phyloP scores from a whole-genome alignment of 495 filamentous ascomycete genomes.

The Penicillium salamii region DNA sequence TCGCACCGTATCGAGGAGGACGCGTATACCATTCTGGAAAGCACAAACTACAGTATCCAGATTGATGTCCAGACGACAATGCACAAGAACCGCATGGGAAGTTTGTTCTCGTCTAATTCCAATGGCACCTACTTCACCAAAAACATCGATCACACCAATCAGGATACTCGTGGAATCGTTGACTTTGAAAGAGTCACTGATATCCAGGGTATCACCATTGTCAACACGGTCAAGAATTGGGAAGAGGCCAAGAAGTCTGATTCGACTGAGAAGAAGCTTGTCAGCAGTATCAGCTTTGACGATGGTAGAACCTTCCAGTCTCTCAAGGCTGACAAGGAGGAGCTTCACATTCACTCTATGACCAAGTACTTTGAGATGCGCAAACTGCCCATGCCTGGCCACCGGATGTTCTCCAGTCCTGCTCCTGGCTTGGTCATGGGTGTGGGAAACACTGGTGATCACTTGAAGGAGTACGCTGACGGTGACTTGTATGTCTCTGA shows the following conservation, averaged over 20 bases:
- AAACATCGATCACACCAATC: slow-evolving; percentile 89
- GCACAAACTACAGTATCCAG: slow-evolving; percentile 95
- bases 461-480: slow-evolving; percentile 61
- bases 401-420: slow-evolving; percentile 84
- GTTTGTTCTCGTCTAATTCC: slow-evolving; percentile 89
- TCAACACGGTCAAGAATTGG: slow-evolving; percentile 87
- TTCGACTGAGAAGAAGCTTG: slow-evolving; percentile 58
- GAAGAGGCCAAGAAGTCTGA: slow-evolving; percentile 61
- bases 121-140: slow-evolving; percentile 93
- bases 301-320: slow-evolving; percentile 77
- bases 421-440: slow-evolving; percentile 93
- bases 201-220: slow-evolving; percentile 87
- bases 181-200: slow-evolving; percentile 91
- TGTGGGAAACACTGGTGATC: slow-evolving; percentile 79
- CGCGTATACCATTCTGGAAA: slow-evolving; percentile 90
- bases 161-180: slow-evolving; percentile 64
- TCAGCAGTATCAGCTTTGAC: slow-evolving; percentile 85
- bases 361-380: slow-evolving; percentile 51
- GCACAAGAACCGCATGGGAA: slow-evolving; percentile 68
- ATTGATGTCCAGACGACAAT: slow-evolving; percentile 80
- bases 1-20: slow-evolving; percentile 76
- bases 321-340: slow-evolving; percentile 56
- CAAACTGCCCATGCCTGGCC: slow-evolving; percentile 62
- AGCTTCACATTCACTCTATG: slow-evolving; percentile 86
- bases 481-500: slow-evolving; percentile 84